Evolutionary conservation across 164 flowering plant species (phyloP).

Genomic region (Kalanchoe fedtschenkoi): DNA sequence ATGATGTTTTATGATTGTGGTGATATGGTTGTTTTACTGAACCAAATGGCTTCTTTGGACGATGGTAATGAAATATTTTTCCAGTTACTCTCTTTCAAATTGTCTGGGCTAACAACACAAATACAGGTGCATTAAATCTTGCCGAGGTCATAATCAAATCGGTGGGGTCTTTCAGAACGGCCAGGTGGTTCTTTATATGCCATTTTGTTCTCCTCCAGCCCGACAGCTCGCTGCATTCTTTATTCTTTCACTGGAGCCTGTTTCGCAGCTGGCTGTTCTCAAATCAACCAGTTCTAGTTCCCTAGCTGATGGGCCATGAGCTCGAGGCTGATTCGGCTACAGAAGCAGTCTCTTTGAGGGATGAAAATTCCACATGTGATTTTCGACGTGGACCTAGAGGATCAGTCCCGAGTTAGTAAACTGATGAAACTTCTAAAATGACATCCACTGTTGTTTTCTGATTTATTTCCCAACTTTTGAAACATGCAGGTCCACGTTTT

Average conservation of each 20-base stretch:
- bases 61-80: constrained; percentile 38
- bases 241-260: constrained; percentile 61
- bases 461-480: neutral
- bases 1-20: constrained; percentile 39
- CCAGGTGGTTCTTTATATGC: constrained; percentile 77
- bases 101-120: neutral
- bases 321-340: constrained; percentile 30
- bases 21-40: constrained; percentile 47
- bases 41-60: constrained; percentile 36
- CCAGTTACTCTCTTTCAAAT: neutral
- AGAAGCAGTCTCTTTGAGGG: constrained; percentile 45
- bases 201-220: constrained; percentile 58
- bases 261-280: constrained; percentile 38
- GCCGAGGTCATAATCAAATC: constrained; percentile 59
- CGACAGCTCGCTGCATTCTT: constrained; percentile 68
- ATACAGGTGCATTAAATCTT: constrained; percentile 66
- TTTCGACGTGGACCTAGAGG: constrained; percentile 50
- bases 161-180: constrained; percentile 69
- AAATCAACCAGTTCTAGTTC: constrained; percentile 19
- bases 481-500: constrained; percentile 55
- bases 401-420: constrained; percentile 43
- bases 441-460: neutral
- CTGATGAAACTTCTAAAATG: constrained; percentile 3
- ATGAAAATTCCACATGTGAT: constrained; percentile 46
- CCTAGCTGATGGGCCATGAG: constrained; percentile 14